Base-by-base conservation (phyloP, 352 stramenopile species). In the Thalassiosira hispida region DNA sequence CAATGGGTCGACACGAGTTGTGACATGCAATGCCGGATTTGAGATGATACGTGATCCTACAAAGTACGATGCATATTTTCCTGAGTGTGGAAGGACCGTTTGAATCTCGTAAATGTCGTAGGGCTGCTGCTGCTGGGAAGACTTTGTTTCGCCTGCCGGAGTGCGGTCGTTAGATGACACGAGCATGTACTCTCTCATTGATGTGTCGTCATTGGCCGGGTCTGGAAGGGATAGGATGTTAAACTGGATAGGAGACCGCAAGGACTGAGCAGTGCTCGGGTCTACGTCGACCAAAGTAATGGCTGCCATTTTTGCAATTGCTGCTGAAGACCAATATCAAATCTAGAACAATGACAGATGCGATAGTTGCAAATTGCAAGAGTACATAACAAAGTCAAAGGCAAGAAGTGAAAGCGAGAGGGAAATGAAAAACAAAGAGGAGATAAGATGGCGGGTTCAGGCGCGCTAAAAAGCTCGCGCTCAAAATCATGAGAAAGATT, bases 1-100 rank as follows among this genome's bases (percentile, higher is more conserved):
- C 7, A 92, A 46, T 14, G 87, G 87, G 79, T 92, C 87, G n/a
- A 92, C 66, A 12, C 68, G 52, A 27, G 79, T 90, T 4, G 77
- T 61, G 9, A 92, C 57, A 60, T 87, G 76, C 33, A 92, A 22
- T 47, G 64, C 49, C 9, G 76, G 73, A 73, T 92, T 77, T 9
- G 77, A 85, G 3, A 91, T 57, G 12, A 92, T 66, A 8, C 77
- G 65, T 2, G 76, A 83, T 60, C 77, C 82, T 0, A 90, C 67
- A 35, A 92, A 77, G 44, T 86, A 91, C 4, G 77, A 85, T 38
- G 81, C 83, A 57, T 91, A 90, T 35, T 88, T 83, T 25, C 44
- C 63, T 12, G 18, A 18, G 18, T 77, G 49, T n/a, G 79, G 79
- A 20, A 46, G 53, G 1, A 89, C 49, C 23, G 31, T 77, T 73